phyloP scores from a whole-genome alignment of 2,329 filamentous ascomycete genomes.

The Alternaria solani region DNA sequence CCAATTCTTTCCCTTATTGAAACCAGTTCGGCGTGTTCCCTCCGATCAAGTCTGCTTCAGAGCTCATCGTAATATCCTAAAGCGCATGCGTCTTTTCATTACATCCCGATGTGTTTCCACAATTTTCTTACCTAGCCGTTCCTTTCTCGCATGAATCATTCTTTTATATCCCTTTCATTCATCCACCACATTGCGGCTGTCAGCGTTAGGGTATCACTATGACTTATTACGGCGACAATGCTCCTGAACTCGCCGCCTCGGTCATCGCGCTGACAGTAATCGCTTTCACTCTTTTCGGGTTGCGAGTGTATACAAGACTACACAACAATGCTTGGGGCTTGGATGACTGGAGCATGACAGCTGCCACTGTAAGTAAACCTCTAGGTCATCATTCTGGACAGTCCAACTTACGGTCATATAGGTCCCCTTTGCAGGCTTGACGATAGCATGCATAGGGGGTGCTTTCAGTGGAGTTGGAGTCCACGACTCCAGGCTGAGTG shows the following conservation, averaged over 20 bases:
- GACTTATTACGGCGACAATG: slow-evolving; percentile 16
- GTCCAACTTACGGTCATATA: neutral
- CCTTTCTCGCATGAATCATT: neutral
- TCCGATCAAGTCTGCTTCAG: neutral
- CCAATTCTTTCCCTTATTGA: slow-evolving; percentile 7
- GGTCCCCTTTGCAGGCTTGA: slow-evolving; percentile 15
- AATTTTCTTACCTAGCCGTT: neutral
- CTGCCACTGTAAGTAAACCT: slow-evolving; percentile 6
- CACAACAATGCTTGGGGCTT: slow-evolving; percentile 16
- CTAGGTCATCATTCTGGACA: neutral
- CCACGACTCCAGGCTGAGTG: slow-evolving; percentile 1
- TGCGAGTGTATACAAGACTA: slow-evolving; percentile 17
- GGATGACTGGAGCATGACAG: slow-evolving; percentile 17
- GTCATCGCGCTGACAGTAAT: slow-evolving; percentile 10
- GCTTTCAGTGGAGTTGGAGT: slow-evolving; percentile 15
- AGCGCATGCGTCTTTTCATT: neutral
- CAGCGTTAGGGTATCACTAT: slow-evolving; percentile 2
- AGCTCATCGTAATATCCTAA: neutral
- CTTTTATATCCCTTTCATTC: neutral
- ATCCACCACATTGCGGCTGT: neutral
- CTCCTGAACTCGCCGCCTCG: slow-evolving; percentile 12
- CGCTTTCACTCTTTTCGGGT: slow-evolving; percentile 9
- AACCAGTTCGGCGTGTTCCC: neutral
- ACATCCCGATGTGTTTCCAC: neutral
- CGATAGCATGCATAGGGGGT: slow-evolving; percentile 15